These are phyloP conservation scores for Sugiyamaella valdiviana DNA, from an alignment of 805 yeast species.

Conservation along the genomic window DNA sequence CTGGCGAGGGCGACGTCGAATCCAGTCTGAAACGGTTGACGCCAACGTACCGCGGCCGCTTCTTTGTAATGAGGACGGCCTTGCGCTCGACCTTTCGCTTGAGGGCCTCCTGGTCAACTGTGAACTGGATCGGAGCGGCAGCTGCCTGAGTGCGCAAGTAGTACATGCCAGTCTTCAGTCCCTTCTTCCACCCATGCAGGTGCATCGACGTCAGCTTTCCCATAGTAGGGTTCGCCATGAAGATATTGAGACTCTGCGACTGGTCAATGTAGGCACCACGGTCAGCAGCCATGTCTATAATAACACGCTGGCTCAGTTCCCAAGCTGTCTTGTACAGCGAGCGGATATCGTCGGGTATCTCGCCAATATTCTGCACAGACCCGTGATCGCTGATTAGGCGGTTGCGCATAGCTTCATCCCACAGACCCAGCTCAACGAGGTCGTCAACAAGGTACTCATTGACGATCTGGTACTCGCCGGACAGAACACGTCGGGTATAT, in stretches of 20 bases:
- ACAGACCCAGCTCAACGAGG: conserved; percentile 66
- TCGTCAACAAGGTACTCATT: conserved; percentile 76
- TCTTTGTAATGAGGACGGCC: background rate
- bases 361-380: conserved; percentile 67
- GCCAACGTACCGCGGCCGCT: background rate
- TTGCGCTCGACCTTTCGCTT: background rate
- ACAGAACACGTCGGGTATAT: conserved; percentile 76
- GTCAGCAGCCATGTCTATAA: conserved; percentile 79
- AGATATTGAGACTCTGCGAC: conserved; percentile 89
- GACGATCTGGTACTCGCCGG: conserved; percentile 89
- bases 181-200: conserved; percentile 95
- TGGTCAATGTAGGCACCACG: conserved; percentile 69
- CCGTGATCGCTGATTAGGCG: conserved; percentile 71
- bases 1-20: background rate
- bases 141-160: conserved; percentile 95
- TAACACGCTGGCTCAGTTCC: conserved; percentile 78
- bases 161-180: conserved; percentile 96
- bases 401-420: conserved; percentile 71
- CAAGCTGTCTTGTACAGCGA: conserved; percentile 80
- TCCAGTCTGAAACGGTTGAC: background rate
- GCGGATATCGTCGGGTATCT: conserved; percentile 65
- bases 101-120: conserved; percentile 43
- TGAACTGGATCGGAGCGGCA: conserved; percentile 87
- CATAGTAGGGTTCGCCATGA: conserved; percentile 79
- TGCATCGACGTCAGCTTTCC: conserved; percentile 95